Percentiles rank a stretch among this genome's conserved stretches.
Evolutionary conservation across 2,329 filamentous ascomycete genomes (phyloP).

Genomic region (Colletotrichum brevisporum): DNA sequence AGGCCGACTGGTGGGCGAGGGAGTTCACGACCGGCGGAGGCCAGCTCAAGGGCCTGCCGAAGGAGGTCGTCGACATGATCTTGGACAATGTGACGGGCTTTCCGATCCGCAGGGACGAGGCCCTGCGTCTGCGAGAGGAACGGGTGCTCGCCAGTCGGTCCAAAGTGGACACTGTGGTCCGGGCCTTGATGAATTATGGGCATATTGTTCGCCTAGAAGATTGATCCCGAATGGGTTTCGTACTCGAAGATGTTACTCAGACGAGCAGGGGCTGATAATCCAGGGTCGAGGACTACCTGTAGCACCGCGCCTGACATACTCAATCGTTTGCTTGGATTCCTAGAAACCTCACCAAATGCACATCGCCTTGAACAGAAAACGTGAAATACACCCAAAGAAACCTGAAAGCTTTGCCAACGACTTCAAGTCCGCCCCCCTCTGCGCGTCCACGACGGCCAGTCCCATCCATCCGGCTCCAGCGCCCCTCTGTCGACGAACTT

Average conservation of each 20-base stretch:
- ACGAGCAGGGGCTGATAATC: too few relatives aligned
- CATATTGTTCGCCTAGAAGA: too few relatives aligned
- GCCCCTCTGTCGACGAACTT: neutral
- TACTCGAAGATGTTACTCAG: too few relatives aligned
- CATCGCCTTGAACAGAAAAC: too few relatives aligned
- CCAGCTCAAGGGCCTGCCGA: neutral
- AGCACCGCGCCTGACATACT: too few relatives aligned
- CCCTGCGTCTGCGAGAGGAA: neutral
- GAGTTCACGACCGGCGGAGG: neutral
- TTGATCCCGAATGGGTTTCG: too few relatives aligned
- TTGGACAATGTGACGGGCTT: neutral
- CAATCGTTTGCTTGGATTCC: too few relatives aligned
- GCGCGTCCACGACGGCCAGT: neutral
- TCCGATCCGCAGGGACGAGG: slow-evolving; percentile 1
- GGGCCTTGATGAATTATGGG: neutral
- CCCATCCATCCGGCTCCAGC: neutral
- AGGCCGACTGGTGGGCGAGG: slow-evolving; percentile 36
- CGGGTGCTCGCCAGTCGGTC: fast-evolving
- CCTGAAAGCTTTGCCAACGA: neutral
- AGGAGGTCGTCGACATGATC: slow-evolving; percentile 8
- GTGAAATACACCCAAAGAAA: neutral
- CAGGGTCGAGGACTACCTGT: too few relatives aligned
- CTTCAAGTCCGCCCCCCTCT: neutral
- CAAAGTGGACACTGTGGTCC: neutral
- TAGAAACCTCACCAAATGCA: too few relatives aligned